Evolutionary conservation across 768 basidiomycete genomes (phyloP), one percentile per base, ranked within the genome.

Genomic region (Mycena galopus): DNA sequence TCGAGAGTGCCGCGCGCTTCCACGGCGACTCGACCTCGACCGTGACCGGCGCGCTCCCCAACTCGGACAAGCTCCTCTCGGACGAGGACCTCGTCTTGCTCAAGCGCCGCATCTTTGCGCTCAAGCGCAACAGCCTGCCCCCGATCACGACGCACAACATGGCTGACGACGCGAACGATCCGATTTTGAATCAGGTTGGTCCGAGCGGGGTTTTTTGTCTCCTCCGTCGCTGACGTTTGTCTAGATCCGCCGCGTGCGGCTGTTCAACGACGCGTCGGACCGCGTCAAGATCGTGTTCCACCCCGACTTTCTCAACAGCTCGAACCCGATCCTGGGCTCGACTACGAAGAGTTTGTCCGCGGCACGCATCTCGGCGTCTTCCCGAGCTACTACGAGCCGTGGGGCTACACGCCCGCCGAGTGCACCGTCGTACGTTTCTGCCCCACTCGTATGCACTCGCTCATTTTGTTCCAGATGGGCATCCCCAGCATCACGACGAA

Each of bases 121-220:
- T 99, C 69, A 97, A 96, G 83, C 91, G 98, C 73, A 95, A 95
- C 84, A 91, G 94, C 14, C 90, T 96, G n/a, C 98, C 98, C 0
- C 95, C 98, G 1, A 89, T 99, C 51, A 93, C 93, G n/a, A 99
- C 98, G 19, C 98, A 99, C 85, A 99, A 99, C 84, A 99, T 99
- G 98, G 90, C 88, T 27, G 97, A 99, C 79, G 97, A 99, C 80
- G 84, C 89, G 35, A 92, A 83, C 77, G 98, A 99, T 79, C 98
- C 98, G 8, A 95, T 99, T 75, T 83, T 99, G 57, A 98, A 93
- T 83, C 97, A 99, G 67, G 70, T 74, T 27, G 3, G 72, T 30
- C 14, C n/a, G 29, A 12, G 23, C 39, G 16, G 1, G 11, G 3
- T 29, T 23, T 21, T n/a, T 3, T 56, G 21, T 19, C 50, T 17